These are phyloP conservation scores for Trichosporon inkin DNA, from an alignment of 1,284 basidiomycete species.

Conservation along the genomic window DNA sequence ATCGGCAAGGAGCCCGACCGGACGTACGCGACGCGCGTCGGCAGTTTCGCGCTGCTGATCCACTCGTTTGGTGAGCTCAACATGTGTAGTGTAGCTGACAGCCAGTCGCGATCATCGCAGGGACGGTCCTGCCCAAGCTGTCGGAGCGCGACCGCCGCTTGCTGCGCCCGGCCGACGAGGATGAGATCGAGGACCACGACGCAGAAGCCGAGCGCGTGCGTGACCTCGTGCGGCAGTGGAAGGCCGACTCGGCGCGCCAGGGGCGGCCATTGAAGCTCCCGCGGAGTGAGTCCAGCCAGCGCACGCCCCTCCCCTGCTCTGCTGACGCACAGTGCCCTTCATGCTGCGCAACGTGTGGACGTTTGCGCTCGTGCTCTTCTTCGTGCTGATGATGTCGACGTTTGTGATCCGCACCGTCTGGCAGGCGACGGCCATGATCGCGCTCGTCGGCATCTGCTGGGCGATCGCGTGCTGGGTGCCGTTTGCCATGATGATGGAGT, in stretches of 20 bases:
- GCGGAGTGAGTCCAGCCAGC: constrained; percentile 51
- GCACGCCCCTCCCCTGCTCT: not conserved
- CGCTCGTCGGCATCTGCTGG: constrained; percentile 85
- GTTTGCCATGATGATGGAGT: constrained; percentile 78
- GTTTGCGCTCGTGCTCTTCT: constrained; percentile 73
- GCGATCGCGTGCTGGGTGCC: constrained; percentile 86
- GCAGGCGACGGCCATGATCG: constrained; percentile 75
- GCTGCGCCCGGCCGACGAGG: constrained; percentile 56
- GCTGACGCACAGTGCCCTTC: constrained; percentile 60
- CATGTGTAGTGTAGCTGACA: not conserved
- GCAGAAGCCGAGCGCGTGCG: constrained; percentile 67
- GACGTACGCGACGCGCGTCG: constrained; percentile 75
- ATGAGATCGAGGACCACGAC: constrained; percentile 55
- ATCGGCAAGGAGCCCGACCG: constrained; percentile 65
- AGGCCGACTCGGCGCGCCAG: constrained; percentile 67
- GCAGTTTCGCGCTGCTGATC: constrained; percentile 82
- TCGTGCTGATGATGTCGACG: constrained; percentile 69
- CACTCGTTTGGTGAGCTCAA: constrained; percentile 71
- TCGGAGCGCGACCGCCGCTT: constrained; percentile 72
- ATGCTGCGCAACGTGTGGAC: constrained; percentile 89
- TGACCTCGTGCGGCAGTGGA: constrained; percentile 71
- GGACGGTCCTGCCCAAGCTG: constrained; percentile 75
- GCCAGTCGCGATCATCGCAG: constrained; percentile 64
- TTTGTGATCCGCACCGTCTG: constrained; percentile 74
- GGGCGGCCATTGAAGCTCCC: constrained; percentile 71